Conservation (phyloP, 495 filamentous ascomycete genomes). For the Penicillium daleae region DNA sequence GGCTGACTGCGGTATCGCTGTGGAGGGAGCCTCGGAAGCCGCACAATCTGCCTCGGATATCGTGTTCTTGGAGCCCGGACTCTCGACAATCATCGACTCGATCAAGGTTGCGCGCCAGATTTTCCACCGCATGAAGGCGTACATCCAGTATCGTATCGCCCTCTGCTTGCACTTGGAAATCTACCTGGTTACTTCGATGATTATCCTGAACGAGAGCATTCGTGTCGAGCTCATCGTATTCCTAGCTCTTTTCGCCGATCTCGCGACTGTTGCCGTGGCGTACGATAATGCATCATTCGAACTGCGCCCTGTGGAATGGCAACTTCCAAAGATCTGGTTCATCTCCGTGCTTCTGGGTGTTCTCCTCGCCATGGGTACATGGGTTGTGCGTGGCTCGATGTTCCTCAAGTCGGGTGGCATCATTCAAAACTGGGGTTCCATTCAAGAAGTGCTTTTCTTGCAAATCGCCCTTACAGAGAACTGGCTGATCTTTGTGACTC, state of each 20-base stretch:
- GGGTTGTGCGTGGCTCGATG: slow-evolving; percentile 67
- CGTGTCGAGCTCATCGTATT: slow-evolving; percentile 70
- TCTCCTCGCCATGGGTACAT: slow-evolving; percentile 68
- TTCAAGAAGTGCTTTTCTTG: slow-evolving; percentile 73
- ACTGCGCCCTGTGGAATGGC: slow-evolving; percentile 72
- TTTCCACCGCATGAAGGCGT: slow-evolving; percentile 80
- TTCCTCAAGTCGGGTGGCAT: slow-evolving; percentile 69
- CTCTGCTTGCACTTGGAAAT: slow-evolving; percentile 75
- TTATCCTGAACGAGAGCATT: slow-evolving; percentile 74
- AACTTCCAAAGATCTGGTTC: slow-evolving; percentile 77
- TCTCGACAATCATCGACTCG: slow-evolving; percentile 74
- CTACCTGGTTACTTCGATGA: slow-evolving; percentile 72
- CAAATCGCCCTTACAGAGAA: slow-evolving; percentile 75
- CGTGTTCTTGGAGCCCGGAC: slow-evolving; percentile 73
- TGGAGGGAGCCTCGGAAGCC: slow-evolving; percentile 74
- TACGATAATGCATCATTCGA: slow-evolving; percentile 76
- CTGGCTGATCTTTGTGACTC: slow-evolving; percentile 78
- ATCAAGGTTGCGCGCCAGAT: slow-evolving; percentile 78
- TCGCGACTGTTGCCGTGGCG: slow-evolving; percentile 73
- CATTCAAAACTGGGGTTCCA: slow-evolving; percentile 68
- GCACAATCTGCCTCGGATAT: slow-evolving; percentile 76
- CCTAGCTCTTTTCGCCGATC: slow-evolving; percentile 72
- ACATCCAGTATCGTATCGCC: slow-evolving; percentile 78
- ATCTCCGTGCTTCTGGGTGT: slow-evolving; percentile 67
- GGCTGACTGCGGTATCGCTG: slow-evolving; percentile 78